Conservation (phyloP, 1,284 basidiomycete species). For the Tilletia setariae region DNA sequence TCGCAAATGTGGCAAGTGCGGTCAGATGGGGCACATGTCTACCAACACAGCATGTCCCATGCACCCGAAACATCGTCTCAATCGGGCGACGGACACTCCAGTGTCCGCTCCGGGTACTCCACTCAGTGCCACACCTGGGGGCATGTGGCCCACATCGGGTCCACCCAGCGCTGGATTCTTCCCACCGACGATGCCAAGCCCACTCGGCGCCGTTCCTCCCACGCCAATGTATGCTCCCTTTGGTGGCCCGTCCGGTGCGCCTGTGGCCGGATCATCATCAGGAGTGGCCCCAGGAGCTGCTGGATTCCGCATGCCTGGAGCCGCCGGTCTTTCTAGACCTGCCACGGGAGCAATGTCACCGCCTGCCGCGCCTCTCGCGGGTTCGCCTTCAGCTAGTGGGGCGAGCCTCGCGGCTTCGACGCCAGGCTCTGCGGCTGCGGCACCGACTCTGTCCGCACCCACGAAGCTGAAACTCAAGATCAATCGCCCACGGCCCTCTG, state of each 20-base stretch:
- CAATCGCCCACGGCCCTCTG: slow-evolving; percentile 3
- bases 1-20: slow-evolving; percentile 50
- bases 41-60: slow-evolving; percentile 52
- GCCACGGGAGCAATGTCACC: slow-evolving; percentile 12
- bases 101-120: slow-evolving; percentile 1
- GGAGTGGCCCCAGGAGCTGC: background rate
- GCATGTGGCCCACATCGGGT: slow-evolving; percentile 11
- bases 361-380: background rate
- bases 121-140: slow-evolving; percentile 2
- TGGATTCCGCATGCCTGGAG: slow-evolving; percentile 1
- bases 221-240: slow-evolving; percentile 13
- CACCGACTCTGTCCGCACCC: background rate
- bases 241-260: background rate
- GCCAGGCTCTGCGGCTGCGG: background rate
- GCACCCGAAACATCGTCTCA: slow-evolving; percentile 7
- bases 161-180: slow-evolving; percentile 8
- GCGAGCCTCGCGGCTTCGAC: background rate
- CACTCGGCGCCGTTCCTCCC: slow-evolving; percentile 2
- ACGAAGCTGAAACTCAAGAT: slow-evolving; percentile 18
- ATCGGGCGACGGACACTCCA: background rate
- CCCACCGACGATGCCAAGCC: slow-evolving; percentile 9
- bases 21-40: slow-evolving; percentile 52
- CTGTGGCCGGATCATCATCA: too few relatives aligned
- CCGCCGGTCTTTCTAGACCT: background rate
- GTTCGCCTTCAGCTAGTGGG: background rate